Percentiles rank a stretch among this genome's conserved stretches.
These are phyloP conservation scores for Exserohilum turcica DNA, from an alignment of 2,329 filamentous ascomycete genomes.

Conservation along the genomic window DNA sequence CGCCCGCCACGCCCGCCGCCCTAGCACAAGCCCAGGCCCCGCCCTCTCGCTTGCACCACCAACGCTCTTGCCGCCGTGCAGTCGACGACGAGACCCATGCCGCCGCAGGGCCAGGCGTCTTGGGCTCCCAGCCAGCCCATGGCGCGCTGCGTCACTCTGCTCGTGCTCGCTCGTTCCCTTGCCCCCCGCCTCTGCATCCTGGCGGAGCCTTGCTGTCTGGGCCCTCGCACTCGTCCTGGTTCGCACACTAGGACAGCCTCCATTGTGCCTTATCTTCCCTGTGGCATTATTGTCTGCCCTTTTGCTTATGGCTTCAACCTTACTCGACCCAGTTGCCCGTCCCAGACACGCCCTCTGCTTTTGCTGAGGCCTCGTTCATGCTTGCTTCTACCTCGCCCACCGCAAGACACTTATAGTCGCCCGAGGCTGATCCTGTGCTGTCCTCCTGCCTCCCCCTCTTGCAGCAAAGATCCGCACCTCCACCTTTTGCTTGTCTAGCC, in stretches of 20 bases:
- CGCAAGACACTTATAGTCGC: conserved; percentile 14
- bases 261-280: conserved; percentile 1
- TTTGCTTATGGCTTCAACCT: conserved; percentile 19
- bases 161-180: conserved; percentile 3
- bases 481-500: not conserved
- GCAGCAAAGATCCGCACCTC: conserved; percentile 9
- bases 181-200: conserved; percentile 11
- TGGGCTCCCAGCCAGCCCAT: conserved; percentile 14
- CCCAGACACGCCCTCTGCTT: conserved; percentile 10
- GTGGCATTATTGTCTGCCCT: conserved; percentile 4
- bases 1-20: no score
- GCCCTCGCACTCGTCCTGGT: conserved; percentile 10
- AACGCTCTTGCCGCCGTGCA: conserved; percentile 24
- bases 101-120: conserved; percentile 10
- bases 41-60: conserved; percentile 29
- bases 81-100: conserved; percentile 28
- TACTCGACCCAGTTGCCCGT: conserved; percentile 1
- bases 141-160: conserved; percentile 32
- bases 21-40: conserved; percentile 21
- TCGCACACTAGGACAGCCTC: conserved; percentile 4
- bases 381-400: conserved; percentile 19
- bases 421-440: not conserved
- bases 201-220: not conserved
- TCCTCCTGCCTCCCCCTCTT: conserved; percentile 2
- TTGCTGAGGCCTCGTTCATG: conserved; percentile 10